Base-by-base conservation (phyloP, 129 eudicot genomes). In the Pulicaria dysenterica region DNA sequence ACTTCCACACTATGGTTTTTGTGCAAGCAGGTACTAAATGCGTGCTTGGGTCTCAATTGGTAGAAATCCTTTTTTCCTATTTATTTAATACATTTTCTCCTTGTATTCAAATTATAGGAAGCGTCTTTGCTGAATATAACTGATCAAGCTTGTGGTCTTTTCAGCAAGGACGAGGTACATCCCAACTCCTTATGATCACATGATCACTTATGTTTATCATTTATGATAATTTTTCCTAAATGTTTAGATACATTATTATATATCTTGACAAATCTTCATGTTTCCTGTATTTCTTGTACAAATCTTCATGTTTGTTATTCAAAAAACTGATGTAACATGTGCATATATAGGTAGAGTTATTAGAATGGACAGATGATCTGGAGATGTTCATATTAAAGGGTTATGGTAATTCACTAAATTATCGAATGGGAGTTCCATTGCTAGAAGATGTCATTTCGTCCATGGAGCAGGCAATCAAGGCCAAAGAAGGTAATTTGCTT, bases 311-410 rank as follows among this genome's bases (percentile, higher is more conserved):
- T 43, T 48, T 65, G 43, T 12, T 45, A 10, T 50, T 38, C 24
- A 39, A 44, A 51, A 43, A 43, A 56, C 70, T 60, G 57, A 34
- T 55, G 58, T 14, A 70, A 36, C 68, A 53, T 80, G 41, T 67
- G 59, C 31, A 67, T 81, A 47, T 31, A 36, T 76, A 95, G 99
- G 79, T 95, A 34, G 64, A 73, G 36, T 77, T 86, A 72, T 81
- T 95, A 85, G 99, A 95, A 87, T 95, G 99, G 99, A 80, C 97
- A 9, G 99, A 95, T 78, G 99, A 95, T 72, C 58, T 95, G 75
- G 99, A 95, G 91, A 76, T 82, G 70, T 95, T 95, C 75, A 71
- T 88, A 58, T 71, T 90, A 46, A 95, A 95, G 83, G 99, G 97
- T 68, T 95, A 95, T 65, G 99, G 99, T 48, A 95, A 90, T 64